Conservation (phyloP, 441 rosid genomes). For the Dalechampia spathulata region DNA sequence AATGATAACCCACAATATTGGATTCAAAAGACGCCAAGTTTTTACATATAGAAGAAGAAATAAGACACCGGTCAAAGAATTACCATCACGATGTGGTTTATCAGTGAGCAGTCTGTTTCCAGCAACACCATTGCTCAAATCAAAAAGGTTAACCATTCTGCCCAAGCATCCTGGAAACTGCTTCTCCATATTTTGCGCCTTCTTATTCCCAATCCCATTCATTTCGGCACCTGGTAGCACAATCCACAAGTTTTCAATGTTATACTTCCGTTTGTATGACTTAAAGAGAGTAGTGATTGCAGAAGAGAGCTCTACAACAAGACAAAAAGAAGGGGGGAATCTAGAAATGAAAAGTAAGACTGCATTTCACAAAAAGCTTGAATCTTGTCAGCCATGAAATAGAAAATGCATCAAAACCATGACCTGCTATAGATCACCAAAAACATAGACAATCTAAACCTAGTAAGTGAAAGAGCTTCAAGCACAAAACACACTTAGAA, state of each 20-base stretch:
- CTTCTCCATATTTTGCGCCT: slow-evolving; percentile 41
- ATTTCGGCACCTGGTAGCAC: slow-evolving; percentile 43
- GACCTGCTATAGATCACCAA: too few relatives aligned
- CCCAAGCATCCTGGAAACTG: slow-evolving; percentile 80
- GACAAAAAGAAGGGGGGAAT: not conserved
- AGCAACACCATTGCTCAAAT: slow-evolving; percentile 45
- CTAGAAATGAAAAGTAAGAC: not conserved
- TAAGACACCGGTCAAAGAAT: slow-evolving; percentile 10
- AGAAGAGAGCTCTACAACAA: not conserved
- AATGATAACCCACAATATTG: not conserved
- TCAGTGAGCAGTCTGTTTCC: slow-evolving; percentile 74
- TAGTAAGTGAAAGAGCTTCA: slow-evolving; percentile 5
- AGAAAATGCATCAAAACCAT: too few relatives aligned
- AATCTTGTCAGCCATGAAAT: not conserved
- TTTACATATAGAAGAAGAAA: not conserved
- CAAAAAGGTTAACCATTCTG: slow-evolving; percentile 78
- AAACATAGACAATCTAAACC: not conserved
- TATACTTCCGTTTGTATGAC: too few relatives aligned
- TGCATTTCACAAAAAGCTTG: slow-evolving; percentile 3
- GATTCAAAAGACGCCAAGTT: not conserved
- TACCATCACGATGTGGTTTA: slow-evolving; percentile 62
- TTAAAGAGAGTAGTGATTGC: too few relatives aligned
- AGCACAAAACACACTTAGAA: slow-evolving; percentile 1
- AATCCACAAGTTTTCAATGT: slow-evolving; percentile 8
- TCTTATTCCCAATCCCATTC: slow-evolving; percentile 41